Conservation (phyloP, 257 asterid genomes). For the Solanum neorickii region DNA sequence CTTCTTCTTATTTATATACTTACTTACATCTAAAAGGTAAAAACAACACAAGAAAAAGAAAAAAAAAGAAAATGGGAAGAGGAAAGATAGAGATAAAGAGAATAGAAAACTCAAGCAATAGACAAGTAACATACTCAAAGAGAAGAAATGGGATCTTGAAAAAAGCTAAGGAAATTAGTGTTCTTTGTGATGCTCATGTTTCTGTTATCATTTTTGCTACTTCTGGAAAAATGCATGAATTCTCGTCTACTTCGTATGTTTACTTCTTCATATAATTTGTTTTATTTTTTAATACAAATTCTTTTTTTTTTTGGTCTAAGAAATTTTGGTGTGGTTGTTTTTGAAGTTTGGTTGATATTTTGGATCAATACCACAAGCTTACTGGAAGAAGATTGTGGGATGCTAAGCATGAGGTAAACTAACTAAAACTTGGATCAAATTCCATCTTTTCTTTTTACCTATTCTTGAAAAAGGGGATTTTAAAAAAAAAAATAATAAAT, state of each 20-base stretch:
- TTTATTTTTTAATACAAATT: not conserved
- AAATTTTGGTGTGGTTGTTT: not conserved
- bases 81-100: slow-evolving; percentile 39
- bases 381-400: slow-evolving; percentile 97
- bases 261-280: not conserved
- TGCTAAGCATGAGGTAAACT: slow-evolving; percentile 87
- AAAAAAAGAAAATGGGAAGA: slow-evolving; percentile 9
- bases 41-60: not conserved
- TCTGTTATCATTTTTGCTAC: slow-evolving; percentile 60
- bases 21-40: not conserved
- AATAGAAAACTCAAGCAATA: slow-evolving; percentile 59
- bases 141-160: slow-evolving; percentile 69
- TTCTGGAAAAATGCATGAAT: slow-evolving; percentile 76
- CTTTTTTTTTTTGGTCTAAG: not conserved
- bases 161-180: slow-evolving; percentile 66
- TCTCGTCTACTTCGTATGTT: slow-evolving; percentile 52
- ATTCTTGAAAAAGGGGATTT: not conserved
- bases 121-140: slow-evolving; percentile 69
- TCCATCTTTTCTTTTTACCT: not conserved
- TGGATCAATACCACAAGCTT: slow-evolving; percentile 83
- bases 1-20: not conserved
- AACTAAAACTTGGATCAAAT: not conserved
- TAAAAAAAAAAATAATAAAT: not conserved
- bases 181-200: slow-evolving; percentile 63
- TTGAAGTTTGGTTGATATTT: slow-evolving; percentile 61